Conservation (phyloP, 176 grass and related monocot species). For the Carex littledalei region DNA sequence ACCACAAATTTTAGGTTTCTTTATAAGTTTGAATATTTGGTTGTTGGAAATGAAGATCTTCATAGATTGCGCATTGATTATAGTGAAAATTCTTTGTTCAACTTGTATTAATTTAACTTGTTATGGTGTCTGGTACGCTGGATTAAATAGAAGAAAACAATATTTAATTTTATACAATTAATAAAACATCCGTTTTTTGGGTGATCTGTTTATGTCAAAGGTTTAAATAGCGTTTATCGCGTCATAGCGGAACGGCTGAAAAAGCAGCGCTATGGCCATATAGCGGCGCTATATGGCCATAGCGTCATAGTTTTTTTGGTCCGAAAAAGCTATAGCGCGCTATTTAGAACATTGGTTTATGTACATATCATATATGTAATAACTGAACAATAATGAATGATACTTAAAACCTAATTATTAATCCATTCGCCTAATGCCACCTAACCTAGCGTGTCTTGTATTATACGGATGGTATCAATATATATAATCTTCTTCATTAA, state of each 20-base stretch:
- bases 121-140: background rate
- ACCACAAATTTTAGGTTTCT: slow-evolving; percentile 1
- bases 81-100: background rate
- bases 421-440: background rate
- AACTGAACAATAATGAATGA: background rate
- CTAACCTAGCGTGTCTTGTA: background rate
- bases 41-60: slow-evolving; percentile 6
- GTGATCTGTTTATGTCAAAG: slow-evolving; percentile 7
- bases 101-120: background rate
- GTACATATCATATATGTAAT: background rate
- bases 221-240: too few species aligned
- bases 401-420: background rate
- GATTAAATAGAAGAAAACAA: background rate
- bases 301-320: too few species aligned
- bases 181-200: background rate
- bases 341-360: too few species aligned
- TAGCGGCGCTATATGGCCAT: too few species aligned
- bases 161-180: background rate
- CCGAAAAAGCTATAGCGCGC: too few species aligned
- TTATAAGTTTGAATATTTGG: background rate
- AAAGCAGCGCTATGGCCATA: too few species aligned
- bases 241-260: too few species aligned
- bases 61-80: slow-evolving; percentile 1
- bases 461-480: background rate
- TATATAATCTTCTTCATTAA: slow-evolving; percentile 10